These are phyloP conservation scores for Punica granatum DNA, from an alignment of 345 rosid genomes.

Conservation along the genomic window DNA sequence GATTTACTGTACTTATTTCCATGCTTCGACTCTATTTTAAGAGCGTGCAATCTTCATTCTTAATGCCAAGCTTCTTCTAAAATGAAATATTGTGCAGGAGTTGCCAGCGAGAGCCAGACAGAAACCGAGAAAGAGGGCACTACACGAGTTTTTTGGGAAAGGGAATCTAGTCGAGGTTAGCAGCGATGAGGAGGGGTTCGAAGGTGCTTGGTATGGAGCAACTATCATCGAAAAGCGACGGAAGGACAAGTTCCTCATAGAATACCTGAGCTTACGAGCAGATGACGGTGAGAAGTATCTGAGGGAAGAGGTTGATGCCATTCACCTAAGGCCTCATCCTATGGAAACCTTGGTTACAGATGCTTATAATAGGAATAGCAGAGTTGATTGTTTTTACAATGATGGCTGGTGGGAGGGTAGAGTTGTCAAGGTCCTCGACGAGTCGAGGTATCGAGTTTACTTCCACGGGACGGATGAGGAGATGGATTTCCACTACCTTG, in stretches of 20 bases:
- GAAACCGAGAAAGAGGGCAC: neutral
- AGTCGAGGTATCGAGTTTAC: slow-evolving; percentile 26
- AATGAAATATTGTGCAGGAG: slow-evolving; percentile 7
- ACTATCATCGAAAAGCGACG: slow-evolving; percentile 28
- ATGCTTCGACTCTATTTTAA: neutral
- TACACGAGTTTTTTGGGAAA: slow-evolving; percentile 10
- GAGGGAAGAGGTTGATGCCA: slow-evolving; percentile 33
- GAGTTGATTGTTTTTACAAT: slow-evolving; percentile 53
- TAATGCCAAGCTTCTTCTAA: neutral
- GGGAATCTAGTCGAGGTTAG: slow-evolving; percentile 46
- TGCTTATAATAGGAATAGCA: slow-evolving; percentile 30
- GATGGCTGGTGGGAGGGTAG: slow-evolving; percentile 75
- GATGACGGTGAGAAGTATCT: slow-evolving; percentile 33
- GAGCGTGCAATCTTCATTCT: neutral
- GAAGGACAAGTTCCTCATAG: slow-evolving; percentile 29
- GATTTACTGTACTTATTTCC: neutral
- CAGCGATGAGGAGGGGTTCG: slow-evolving; percentile 59
- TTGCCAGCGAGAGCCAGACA: neutral
- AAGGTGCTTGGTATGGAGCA: slow-evolving; percentile 60
- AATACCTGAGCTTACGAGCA: slow-evolving; percentile 42
- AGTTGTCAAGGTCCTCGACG: slow-evolving; percentile 20
- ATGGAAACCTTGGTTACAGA: slow-evolving; percentile 19
- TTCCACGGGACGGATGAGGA: slow-evolving; percentile 39
- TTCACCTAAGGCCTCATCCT: slow-evolving; percentile 49
- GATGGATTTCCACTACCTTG: slow-evolving; percentile 29